Evolutionary conservation across 2,329 filamentous ascomycete genomes (phyloP).

Genomic region (Coniochaeta ligniaria): DNA sequence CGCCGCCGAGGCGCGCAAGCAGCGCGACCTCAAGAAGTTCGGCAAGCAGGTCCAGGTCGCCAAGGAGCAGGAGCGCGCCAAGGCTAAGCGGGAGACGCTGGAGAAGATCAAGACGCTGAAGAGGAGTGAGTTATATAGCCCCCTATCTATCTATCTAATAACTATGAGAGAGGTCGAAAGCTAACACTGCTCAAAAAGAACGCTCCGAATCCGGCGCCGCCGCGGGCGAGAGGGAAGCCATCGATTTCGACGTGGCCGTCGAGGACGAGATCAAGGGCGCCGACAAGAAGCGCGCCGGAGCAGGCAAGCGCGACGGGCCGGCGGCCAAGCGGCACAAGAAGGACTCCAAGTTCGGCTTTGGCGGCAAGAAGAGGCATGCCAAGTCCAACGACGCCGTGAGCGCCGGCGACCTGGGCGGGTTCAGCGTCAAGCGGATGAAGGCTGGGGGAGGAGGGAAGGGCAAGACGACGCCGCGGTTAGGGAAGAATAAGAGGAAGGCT

Average conservation of each 20-base stretch:
- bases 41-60: conserved; percentile 97
- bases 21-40: conserved; percentile 96
- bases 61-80: conserved; percentile 88
- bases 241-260: conserved; percentile 88
- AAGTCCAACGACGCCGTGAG: conserved; percentile 89
- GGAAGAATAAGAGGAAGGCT: conserved; percentile 46
- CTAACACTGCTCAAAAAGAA: conserved; percentile 5
- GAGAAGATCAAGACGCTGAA: conserved; percentile 95
- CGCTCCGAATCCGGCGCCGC: conserved; percentile 47
- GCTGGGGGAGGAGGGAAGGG: conserved; percentile 23
- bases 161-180: conserved; percentile 2
- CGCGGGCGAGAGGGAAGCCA: conserved; percentile 66
- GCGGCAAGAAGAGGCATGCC: conserved; percentile 84
- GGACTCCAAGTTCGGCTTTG: conserved; percentile 89
- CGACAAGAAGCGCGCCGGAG: conserved; percentile 20
- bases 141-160: too few relatives aligned
- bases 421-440: conserved; percentile 85
- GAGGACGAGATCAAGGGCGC: conserved; percentile 49
- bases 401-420: conserved; percentile 72
- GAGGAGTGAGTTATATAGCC: conserved; percentile 63
- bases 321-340: conserved; percentile 78
- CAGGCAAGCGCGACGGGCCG: conserved; percentile 30
- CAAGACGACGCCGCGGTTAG: conserved; percentile 33
- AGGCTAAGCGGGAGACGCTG: conserved; percentile 85
- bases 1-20: conserved; percentile 79